These are phyloP conservation scores for Xylariaceae sp. DNA, from an alignment of 2,329 filamentous ascomycete genomes.

Conservation along the genomic window DNA sequence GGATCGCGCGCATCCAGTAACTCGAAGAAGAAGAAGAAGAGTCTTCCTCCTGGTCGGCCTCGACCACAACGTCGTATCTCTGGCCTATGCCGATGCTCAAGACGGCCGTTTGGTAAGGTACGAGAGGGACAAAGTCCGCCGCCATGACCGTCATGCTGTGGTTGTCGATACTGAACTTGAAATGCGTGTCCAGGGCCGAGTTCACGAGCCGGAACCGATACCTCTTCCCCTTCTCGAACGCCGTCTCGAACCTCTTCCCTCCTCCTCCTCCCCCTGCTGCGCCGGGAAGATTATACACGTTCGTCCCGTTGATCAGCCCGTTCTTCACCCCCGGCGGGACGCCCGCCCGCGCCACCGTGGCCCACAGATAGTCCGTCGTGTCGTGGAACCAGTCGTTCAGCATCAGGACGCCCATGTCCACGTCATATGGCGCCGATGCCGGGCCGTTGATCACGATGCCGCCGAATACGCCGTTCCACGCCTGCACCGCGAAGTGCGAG, in stretches of 20 bases:
- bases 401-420: constrained; percentile 54
- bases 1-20: constrained; percentile 44
- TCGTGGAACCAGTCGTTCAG: constrained; percentile 53
- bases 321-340: constrained; percentile 36
- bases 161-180: constrained; percentile 44
- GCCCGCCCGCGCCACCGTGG: constrained; percentile 14
- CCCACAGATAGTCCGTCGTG: constrained; percentile 33
- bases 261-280: no score
- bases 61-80: constrained; percentile 41
- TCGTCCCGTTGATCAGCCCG: constrained; percentile 29
- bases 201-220: constrained; percentile 43
- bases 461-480: constrained; percentile 33
- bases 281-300: no score
- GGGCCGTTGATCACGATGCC: constrained; percentile 52
- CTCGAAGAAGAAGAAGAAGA: no score
- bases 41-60: constrained; percentile 30
- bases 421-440: constrained; percentile 50
- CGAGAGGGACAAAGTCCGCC: constrained; percentile 49
- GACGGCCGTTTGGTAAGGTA: constrained; percentile 43
- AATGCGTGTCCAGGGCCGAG: constrained; percentile 32
- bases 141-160: constrained; percentile 51
- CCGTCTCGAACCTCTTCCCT: constrained; percentile 16
- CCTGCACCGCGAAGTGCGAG: constrained; percentile 4
- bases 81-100: constrained; percentile 31
- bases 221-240: constrained; percentile 34